Evolutionary conservation across 1,284 basidiomycete genomes (phyloP).

Genomic region (Pulveroboletus sp.): DNA sequence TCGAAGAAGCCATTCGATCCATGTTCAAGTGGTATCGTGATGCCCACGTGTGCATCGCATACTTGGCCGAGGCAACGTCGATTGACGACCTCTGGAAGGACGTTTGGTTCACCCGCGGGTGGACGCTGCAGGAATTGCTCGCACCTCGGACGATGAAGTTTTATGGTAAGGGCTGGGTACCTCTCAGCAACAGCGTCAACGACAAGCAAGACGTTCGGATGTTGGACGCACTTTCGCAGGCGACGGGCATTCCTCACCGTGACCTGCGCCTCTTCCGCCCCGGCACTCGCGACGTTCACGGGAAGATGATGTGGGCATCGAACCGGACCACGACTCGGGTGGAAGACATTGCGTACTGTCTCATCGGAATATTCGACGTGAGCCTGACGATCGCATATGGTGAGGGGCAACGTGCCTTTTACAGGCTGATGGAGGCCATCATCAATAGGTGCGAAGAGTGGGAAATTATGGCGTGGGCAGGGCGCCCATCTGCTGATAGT

Average conservation of each 20-base stretch:
- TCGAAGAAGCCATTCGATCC: slow-evolving; percentile 37
- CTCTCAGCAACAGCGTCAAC: slow-evolving; percentile 26
- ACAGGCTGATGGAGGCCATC: slow-evolving; percentile 34
- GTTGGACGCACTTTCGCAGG: slow-evolving; percentile 29
- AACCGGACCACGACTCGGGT: slow-evolving; percentile 36
- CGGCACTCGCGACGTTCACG: slow-evolving; percentile 29
- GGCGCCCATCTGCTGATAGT: slow-evolving; percentile 31
- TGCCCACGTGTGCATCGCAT: slow-evolving; percentile 35
- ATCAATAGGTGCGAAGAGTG: slow-evolving; percentile 33
- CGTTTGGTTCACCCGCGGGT: slow-evolving; percentile 38
- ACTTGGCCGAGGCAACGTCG: slow-evolving; percentile 34
- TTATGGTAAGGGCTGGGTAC: slow-evolving; percentile 29
- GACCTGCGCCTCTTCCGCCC: slow-evolving; percentile 32
- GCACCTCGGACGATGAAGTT: slow-evolving; percentile 35
- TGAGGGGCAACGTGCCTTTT: slow-evolving; percentile 34
- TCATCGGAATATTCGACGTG: slow-evolving; percentile 36
- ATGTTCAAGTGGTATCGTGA: slow-evolving; percentile 39
- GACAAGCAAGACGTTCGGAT: slow-evolving; percentile 32
- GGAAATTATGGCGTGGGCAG: slow-evolving; percentile 39
- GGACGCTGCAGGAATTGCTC: slow-evolving; percentile 34
- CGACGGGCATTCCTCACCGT: slow-evolving; percentile 30
- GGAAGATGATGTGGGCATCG: slow-evolving; percentile 39
- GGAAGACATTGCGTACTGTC: slow-evolving; percentile 35
- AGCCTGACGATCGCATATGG: slow-evolving; percentile 38
- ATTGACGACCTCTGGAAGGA: slow-evolving; percentile 30